Evolutionary conservation across 331 rosid species (phyloP).

Genomic region (Acacia concinna): DNA sequence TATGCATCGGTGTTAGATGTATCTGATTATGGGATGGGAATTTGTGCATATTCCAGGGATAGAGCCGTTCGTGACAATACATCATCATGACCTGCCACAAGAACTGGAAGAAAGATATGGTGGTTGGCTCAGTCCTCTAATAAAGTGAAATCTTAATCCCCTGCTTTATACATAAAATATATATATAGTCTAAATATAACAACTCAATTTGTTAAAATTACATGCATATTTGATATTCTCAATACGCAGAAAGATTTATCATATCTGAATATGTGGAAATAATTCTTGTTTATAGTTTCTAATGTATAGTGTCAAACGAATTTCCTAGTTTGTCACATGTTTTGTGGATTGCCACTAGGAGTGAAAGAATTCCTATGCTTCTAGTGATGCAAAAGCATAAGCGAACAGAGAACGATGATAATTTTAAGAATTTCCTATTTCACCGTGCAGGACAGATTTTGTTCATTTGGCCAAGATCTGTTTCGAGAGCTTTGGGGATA

Average conservation of each 20-base stretch:
- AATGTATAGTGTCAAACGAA: background rate
- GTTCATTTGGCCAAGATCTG: constrained; percentile 59
- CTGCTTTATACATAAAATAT: background rate
- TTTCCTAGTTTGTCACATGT: background rate
- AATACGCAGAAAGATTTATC: background rate
- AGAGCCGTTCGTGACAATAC: constrained; percentile 67
- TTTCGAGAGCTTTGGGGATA: constrained; percentile 63
- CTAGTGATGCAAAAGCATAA: background rate
- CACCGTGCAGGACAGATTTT: constrained; percentile 58
- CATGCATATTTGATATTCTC: background rate
- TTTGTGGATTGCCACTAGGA: background rate
- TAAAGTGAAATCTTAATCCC: constrained; percentile 43
- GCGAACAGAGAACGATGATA: background rate
- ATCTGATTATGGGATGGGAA: constrained; percentile 20
- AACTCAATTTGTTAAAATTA: background rate
- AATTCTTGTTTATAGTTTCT: background rate
- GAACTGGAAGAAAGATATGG: constrained; percentile 54
- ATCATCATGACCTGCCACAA: constrained; percentile 59
- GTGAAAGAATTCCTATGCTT: background rate
- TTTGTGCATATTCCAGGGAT: constrained; percentile 47
- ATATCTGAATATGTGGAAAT: background rate
- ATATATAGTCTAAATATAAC: background rate
- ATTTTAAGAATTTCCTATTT: background rate
- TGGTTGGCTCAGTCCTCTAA: constrained; percentile 64
- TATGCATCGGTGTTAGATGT: constrained; percentile 14